Evolutionary conservation across 148 eudicot genomes (phyloP).

Genomic region (Rhododendron williamsianum): DNA sequence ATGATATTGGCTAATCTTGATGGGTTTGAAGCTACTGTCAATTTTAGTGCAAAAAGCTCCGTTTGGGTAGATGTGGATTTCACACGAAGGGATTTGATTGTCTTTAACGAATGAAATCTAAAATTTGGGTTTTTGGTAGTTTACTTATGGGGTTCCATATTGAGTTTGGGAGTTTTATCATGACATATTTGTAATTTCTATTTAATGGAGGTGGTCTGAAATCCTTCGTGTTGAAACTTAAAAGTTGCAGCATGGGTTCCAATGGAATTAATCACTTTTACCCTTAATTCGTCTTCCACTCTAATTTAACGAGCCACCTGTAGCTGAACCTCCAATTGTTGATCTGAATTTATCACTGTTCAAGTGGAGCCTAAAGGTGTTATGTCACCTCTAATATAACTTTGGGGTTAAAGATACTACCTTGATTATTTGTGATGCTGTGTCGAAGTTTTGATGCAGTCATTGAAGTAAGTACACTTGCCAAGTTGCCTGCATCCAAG

Average conservation of each 20-base stretch:
- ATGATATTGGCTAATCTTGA: neutral
- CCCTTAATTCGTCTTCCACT: neutral
- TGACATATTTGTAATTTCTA: neutral
- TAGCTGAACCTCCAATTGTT: neutral
- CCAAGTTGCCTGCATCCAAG: neutral
- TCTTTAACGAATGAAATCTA: neutral
- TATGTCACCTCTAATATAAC: neutral
- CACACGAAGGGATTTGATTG: neutral
- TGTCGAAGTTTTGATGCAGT: neutral
- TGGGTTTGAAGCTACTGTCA: neutral
- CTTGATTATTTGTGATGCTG: neutral
- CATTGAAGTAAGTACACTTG: neutral
- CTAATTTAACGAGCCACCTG: neutral
- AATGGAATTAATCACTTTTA: neutral
- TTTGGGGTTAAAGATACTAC: neutral
- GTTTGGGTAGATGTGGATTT: neutral
- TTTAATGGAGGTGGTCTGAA: neutral
- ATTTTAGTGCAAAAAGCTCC: neutral
- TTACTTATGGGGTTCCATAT: neutral
- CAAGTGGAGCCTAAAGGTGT: neutral
- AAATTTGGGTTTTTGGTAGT: neutral
- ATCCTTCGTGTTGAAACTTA: neutral
- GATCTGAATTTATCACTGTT: neutral
- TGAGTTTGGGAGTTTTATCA: neutral
- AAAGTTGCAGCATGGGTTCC: neutral